These are phyloP conservation scores for Stemphylium lycopersici DNA, from an alignment of 2,329 filamentous ascomycete genomes.

Conservation along the genomic window DNA sequence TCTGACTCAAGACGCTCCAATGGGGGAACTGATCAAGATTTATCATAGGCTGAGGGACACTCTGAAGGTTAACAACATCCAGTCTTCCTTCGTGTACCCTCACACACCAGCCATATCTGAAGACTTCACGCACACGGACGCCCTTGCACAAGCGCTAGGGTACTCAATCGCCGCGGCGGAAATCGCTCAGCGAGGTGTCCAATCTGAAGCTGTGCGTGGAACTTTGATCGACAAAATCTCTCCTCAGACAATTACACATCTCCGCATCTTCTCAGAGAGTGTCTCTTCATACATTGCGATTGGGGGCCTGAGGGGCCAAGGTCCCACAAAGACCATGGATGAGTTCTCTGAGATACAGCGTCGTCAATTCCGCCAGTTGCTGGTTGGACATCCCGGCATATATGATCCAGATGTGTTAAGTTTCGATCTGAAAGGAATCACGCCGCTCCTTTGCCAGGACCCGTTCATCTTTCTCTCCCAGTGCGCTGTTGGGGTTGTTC, in stretches of 20 bases:
- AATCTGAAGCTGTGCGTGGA: constrained; percentile 69
- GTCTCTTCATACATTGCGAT: constrained; percentile 83
- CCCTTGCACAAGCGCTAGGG: constrained; percentile 71
- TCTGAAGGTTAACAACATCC: constrained; percentile 58
- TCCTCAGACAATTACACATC: constrained; percentile 80
- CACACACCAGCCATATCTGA: constrained; percentile 50
- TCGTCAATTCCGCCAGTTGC: constrained; percentile 76
- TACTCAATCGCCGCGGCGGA: constrained; percentile 88
- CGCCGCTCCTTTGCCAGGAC: constrained; percentile 70
- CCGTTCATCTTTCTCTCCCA: constrained; percentile 83
- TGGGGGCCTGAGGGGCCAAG: constrained; percentile 68
- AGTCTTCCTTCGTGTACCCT: constrained; percentile 54
- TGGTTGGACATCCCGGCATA: constrained; percentile 61
- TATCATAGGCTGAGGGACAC: constrained; percentile 64
- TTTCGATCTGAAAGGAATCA: constrained; percentile 52
- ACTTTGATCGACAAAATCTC: constrained; percentile 85
- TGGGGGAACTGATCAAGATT: constrained; percentile 59
- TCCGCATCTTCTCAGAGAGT: constrained; percentile 88
- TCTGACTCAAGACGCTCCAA: constrained; percentile 30
- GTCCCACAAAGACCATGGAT: constrained; percentile 65
- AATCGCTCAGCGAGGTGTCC: constrained; percentile 87
- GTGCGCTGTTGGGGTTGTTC: constrained; percentile 71
- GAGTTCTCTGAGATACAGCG: constrained; percentile 73
- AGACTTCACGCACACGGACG: constrained; percentile 61
- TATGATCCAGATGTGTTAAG: constrained; percentile 44